phyloP scores from a whole-genome alignment of 1,284 basidiomycete genomes.

The Agroathelia rolfsii region DNA sequence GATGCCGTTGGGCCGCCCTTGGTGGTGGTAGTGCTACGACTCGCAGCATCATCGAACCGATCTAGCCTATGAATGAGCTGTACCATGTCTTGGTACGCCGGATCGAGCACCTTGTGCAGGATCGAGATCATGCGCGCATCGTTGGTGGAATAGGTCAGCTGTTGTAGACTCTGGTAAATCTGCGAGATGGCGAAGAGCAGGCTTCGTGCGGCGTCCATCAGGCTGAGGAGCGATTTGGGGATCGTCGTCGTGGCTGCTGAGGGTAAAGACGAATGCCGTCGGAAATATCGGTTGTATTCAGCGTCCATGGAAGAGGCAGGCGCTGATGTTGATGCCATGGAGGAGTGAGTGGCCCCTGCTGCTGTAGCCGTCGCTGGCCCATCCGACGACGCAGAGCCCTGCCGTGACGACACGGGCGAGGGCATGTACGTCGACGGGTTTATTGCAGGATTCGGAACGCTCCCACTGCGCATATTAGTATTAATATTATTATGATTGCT shows the following conservation, averaged over 20 bases:
- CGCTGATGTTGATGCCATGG: constrained; percentile 26
- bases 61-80: constrained; percentile 86
- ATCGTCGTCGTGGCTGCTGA: constrained; percentile 45
- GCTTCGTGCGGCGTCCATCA: constrained; percentile 85
- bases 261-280: constrained; percentile 73
- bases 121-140: constrained; percentile 82
- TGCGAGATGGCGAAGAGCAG: constrained; percentile 91
- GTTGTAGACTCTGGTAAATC: constrained; percentile 82
- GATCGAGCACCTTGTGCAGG: constrained; percentile 76
- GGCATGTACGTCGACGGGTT: no score
- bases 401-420: constrained; percentile 29
- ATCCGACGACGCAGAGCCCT: constrained; percentile 35
- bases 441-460: no score
- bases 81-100: constrained; percentile 76
- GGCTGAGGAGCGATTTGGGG: constrained; percentile 60
- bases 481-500: no score
- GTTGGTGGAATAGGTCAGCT: constrained; percentile 80
- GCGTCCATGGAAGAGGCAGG: constrained; percentile 51
- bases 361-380: constrained; percentile 21
- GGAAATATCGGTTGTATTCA: constrained; percentile 91
- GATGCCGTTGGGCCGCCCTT: constrained; percentile 66
- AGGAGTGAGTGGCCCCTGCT: constrained; percentile 16
- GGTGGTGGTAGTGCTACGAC: constrained; percentile 58
- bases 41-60: constrained; percentile 83
- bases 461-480: no score